These are phyloP conservation scores for Toxoplasma gondii DNA, from an alignment of 169 alveolate species.

Conservation along the genomic window DNA sequence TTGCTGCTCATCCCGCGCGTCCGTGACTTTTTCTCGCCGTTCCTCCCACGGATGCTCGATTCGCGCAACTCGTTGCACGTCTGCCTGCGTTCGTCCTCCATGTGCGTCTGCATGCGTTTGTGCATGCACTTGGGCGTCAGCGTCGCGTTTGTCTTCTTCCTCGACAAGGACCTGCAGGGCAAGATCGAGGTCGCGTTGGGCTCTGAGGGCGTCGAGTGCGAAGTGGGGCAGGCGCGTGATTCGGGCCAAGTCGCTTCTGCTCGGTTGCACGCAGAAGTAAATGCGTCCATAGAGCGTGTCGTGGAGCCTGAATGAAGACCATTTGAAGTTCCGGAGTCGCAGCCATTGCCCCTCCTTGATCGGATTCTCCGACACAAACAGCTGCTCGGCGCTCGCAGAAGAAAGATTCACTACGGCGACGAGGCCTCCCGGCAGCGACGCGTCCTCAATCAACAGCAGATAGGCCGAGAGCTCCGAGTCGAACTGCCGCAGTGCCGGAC, in stretches of 20 bases:
- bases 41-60: background rate
- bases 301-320: background rate
- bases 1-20: background rate
- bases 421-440: slow-evolving; percentile 36
- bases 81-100: background rate
- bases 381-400: slow-evolving; percentile 24
- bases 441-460: slow-evolving; percentile 16
- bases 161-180: slow-evolving; percentile 20
- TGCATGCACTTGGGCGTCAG: background rate
- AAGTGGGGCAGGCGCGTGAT: slow-evolving; percentile 27
- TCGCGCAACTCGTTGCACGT: too few species aligned
- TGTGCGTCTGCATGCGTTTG: background rate
- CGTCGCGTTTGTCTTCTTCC: background rate
- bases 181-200: background rate
- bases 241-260: slow-evolving; percentile 26
- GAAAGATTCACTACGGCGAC: slow-evolving; percentile 1
- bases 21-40: background rate
- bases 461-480: slow-evolving; percentile 44
- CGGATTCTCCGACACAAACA: background rate
- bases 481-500: background rate
- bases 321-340: slow-evolving; percentile 35
- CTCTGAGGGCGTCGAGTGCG: background rate
- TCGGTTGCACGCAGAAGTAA: slow-evolving; percentile 20
- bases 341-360: slow-evolving; percentile 27
- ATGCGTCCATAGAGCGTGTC: background rate